Evolutionary conservation across 1,284 basidiomycete species (phyloP), one percentile per base, ranked within the genome.

Genomic region (Puccinia coronata): DNA sequence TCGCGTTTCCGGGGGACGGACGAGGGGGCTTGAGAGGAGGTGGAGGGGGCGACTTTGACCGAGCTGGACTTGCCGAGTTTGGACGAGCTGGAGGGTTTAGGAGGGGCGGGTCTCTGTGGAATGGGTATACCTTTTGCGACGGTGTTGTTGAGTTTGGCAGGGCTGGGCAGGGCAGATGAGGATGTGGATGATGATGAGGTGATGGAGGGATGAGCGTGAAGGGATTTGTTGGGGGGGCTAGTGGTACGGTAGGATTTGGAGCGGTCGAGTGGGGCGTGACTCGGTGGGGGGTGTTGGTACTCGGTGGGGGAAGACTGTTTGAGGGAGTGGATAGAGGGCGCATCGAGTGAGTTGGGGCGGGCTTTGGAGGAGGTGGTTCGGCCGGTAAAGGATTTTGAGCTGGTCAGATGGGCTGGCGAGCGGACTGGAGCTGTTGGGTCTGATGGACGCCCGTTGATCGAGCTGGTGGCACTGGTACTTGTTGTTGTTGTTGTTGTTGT

Each of bases 141-240:
- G 28, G 53, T 70, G 34, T 74, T 70, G 31, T 79, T 67, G 3
- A 79, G 53, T 70, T 79, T 79, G 39, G 77, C 77, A n/a, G 77
- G 77, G 31, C 65, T 70, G 14, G 77, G 77, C 39, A 51, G 31
- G 57, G 34, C 28, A 34, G 59, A 51, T 41, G 51, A 84, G 8
- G 87, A 87, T 31, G 87, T 85, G 49, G 59, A 51, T 41, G 51
- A 84, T 11, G 87, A 87, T 31, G 87, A 85, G 80, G 87, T 86
- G 43, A 87, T 83, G 34, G 83, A 82, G n/a, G 84, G 76, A 28
- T 81, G 74, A 76, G 82, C n/a, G n/a, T n/a, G n/a, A n/a, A n/a
- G 65, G 28, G 82, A 72, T 39, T 84, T 59, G 31, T 83, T 82
- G 57, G 82, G 80, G 82, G 70, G 5, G 63, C 2, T 49, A 34